phyloP scores from a whole-genome alignment of 2,329 filamentous ascomycete species.

The Peltaster fructicola region DNA sequence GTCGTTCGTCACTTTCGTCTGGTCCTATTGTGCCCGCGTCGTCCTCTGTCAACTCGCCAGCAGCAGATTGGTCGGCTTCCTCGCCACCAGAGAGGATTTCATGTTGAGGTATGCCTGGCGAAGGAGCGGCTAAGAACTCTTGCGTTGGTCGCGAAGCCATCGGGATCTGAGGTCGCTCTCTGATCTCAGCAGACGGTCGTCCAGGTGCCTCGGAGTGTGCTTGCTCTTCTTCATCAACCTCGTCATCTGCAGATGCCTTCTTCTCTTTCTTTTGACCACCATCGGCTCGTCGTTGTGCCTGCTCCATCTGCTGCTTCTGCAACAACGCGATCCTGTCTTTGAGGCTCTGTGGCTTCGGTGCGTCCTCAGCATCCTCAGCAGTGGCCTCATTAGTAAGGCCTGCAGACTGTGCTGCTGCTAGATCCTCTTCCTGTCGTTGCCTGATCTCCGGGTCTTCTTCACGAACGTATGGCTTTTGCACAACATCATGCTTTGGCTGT shows the following conservation, averaged over 20 bases:
- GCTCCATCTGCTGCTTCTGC: slow-evolving; percentile 85
- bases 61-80: slow-evolving; percentile 47
- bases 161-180: slow-evolving; percentile 21
- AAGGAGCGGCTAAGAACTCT: slow-evolving; percentile 21
- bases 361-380: slow-evolving; percentile 49
- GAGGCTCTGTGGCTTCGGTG: slow-evolving; percentile 78
- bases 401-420: slow-evolving; percentile 50
- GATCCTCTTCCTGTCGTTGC: slow-evolving; percentile 47
- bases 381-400: slow-evolving; percentile 32
- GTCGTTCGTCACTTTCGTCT: slow-evolving; percentile 54
- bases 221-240: slow-evolving; percentile 21
- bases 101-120: slow-evolving; percentile 22
- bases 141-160: slow-evolving; percentile 19
- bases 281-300: slow-evolving; percentile 66
- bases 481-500: slow-evolving; percentile 45
- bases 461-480: slow-evolving; percentile 61
- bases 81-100: slow-evolving; percentile 44
- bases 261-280: slow-evolving; percentile 65
- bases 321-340: slow-evolving; percentile 91
- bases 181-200: slow-evolving; percentile 9
- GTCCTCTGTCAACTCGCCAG: slow-evolving; percentile 44
- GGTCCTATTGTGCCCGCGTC: slow-evolving; percentile 45
- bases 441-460: slow-evolving; percentile 61
- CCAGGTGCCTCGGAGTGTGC: slow-evolving; percentile 18
- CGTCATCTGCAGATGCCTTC: slow-evolving; percentile 26